Percentiles rank a stretch among this genome's conserved stretches.
These are phyloP conservation scores for Aspergillus indologenus DNA, from an alignment of 495 filamentous ascomycete genomes.

Conservation along the genomic window DNA sequence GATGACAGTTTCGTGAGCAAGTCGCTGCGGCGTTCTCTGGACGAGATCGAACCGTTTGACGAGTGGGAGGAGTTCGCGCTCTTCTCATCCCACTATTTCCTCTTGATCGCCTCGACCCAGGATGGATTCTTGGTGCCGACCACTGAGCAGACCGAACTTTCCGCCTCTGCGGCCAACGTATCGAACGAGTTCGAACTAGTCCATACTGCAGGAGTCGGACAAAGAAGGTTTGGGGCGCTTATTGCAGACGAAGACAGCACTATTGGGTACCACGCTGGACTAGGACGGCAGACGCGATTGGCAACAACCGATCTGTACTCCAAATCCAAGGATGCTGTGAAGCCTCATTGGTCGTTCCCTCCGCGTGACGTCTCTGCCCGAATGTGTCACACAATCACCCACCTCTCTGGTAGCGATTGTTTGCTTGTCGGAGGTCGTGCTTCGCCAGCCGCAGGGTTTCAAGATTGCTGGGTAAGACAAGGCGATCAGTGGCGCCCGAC, in stretches of 20 bases:
- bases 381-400: constrained; percentile 76
- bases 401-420: constrained; percentile 45
- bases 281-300: constrained; percentile 58
- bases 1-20: constrained; percentile 57
- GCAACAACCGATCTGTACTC: constrained; percentile 59
- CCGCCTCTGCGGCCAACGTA: background rate
- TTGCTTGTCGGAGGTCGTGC: constrained; percentile 75
- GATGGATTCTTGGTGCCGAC: background rate
- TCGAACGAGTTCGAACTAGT: constrained; percentile 24
- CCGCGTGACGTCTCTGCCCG: constrained; percentile 48
- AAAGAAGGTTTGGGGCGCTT: constrained; percentile 44
- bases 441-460: constrained; percentile 63
- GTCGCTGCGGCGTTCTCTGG: constrained; percentile 53
- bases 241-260: constrained; percentile 34
- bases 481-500: constrained; percentile 58
- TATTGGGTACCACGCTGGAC: constrained; percentile 56
- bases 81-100: constrained; percentile 81
- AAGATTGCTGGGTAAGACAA: constrained; percentile 70
- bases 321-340: constrained; percentile 18
- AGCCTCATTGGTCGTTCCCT: constrained; percentile 22
- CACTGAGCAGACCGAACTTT: background rate
- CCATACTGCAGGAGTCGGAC: constrained; percentile 16
- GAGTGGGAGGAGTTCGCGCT: constrained; percentile 95
- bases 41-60: constrained; percentile 78
- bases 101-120: constrained; percentile 59